Conservation (phyloP, 2,329 filamentous ascomycete species). For the Epichloe gansuensis region DNA sequence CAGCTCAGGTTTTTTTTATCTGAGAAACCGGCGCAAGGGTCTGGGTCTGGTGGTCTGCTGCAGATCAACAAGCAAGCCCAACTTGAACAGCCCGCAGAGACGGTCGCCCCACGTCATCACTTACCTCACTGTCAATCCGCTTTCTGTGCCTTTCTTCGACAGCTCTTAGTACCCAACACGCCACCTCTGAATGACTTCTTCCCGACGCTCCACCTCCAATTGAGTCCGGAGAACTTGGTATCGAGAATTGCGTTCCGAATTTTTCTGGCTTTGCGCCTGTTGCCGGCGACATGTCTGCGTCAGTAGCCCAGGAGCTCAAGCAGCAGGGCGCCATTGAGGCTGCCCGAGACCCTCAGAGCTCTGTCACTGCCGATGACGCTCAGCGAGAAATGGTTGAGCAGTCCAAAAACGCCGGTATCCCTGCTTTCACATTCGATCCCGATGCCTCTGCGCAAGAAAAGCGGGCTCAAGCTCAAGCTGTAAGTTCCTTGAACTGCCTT, state of each 20-base stretch:
- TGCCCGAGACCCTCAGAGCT: conserved; percentile 56
- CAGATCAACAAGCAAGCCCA: too few relatives aligned
- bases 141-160: not conserved
- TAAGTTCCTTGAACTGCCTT: conserved; percentile 30
- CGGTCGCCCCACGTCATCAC: conserved; percentile 1
- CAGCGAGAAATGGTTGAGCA: conserved; percentile 65
- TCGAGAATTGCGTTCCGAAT: not conserved
- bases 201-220: conserved; percentile 5
- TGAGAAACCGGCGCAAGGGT: too few relatives aligned
- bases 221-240: conserved; percentile 1
- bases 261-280: conserved; percentile 5
- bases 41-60: too few relatives aligned
- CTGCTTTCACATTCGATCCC: conserved; percentile 79
- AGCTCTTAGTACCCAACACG: conserved; percentile 3
- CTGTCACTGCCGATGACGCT: conserved; percentile 56
- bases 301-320: conserved; percentile 53
- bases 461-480: conserved; percentile 62
- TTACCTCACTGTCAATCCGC: not conserved
- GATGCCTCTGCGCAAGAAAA: conserved; percentile 77
- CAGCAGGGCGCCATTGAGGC: conserved; percentile 69
- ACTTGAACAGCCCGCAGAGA: not conserved
- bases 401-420: conserved; percentile 64
- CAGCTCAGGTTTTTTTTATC: too few relatives aligned
- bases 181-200: conserved; percentile 7
- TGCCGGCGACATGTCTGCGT: conserved; percentile 21